Conservation (phyloP, 2,329 filamentous ascomycete species). For the Mycosphaerella sp. region DNA sequence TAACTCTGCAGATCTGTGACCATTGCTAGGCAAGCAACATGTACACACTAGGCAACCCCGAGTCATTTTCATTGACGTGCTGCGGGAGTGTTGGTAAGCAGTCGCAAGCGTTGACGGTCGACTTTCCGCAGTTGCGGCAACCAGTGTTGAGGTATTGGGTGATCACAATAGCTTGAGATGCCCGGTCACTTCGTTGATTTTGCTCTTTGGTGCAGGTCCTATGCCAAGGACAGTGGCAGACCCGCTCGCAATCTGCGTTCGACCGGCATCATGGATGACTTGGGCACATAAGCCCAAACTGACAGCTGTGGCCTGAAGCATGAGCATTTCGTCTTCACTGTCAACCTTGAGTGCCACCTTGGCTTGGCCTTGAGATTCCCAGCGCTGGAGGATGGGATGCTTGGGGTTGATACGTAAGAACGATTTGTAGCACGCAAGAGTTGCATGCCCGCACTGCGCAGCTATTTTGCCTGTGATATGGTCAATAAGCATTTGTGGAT, state of each 20-base stretch:
- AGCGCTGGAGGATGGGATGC: slow-evolving; percentile 64
- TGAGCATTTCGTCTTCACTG: slow-evolving; percentile 69
- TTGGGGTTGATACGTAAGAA: slow-evolving; percentile 53
- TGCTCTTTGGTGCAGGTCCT: slow-evolving; percentile 64
- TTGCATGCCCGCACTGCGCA: slow-evolving; percentile 85
- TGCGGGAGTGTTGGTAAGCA: neutral
- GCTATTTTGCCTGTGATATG: slow-evolving; percentile 78
- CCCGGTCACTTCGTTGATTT: slow-evolving; percentile 81
- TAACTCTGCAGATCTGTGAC: too few relatives aligned
- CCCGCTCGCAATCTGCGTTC: slow-evolving; percentile 91
- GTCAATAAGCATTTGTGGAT: neutral
- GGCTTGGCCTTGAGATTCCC: slow-evolving; percentile 65
- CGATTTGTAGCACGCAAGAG: slow-evolving; percentile 78
- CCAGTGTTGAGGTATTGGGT: neutral
- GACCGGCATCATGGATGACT: slow-evolving; percentile 88
- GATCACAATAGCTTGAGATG: slow-evolving; percentile 71
- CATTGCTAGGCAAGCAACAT: too few relatives aligned
- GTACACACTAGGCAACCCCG: too few relatives aligned
- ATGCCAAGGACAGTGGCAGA: slow-evolving; percentile 85
- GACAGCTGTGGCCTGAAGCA: slow-evolving; percentile 73
- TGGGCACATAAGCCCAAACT: slow-evolving; percentile 80
- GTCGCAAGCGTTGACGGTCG: neutral
- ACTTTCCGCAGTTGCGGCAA: neutral
- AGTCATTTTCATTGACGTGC: too few relatives aligned
- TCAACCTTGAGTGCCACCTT: slow-evolving; percentile 69